These are phyloP conservation scores for Aureobasidium sp. DNA, from an alignment of 2,329 filamentous ascomycete genomes.

Conservation along the genomic window DNA sequence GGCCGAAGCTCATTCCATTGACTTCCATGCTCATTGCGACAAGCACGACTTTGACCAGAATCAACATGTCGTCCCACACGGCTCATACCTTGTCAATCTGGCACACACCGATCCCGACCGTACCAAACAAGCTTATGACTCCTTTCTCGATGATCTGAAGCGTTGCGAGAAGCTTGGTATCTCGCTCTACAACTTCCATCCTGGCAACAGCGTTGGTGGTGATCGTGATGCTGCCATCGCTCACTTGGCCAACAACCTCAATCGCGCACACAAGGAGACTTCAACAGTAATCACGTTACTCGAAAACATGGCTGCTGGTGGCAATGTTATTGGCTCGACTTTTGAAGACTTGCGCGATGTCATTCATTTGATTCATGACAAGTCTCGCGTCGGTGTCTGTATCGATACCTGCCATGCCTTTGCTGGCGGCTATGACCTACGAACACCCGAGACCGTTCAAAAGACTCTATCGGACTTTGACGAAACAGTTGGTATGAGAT, in stretches of 20 bases:
- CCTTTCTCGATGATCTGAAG: conserved; percentile 79
- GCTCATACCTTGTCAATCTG: conserved; percentile 93
- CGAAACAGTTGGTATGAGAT: conserved; percentile 63
- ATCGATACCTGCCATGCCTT: conserved; percentile 96
- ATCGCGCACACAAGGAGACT: conserved; percentile 64
- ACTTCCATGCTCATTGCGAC: conserved; percentile 62
- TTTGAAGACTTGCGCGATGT: conserved; percentile 85
- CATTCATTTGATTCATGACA: conserved; percentile 70
- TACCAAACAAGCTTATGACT: conserved; percentile 73
- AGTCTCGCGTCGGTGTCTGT: conserved; percentile 81
- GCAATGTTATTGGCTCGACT: conserved; percentile 75
- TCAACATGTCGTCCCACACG: conserved; percentile 77
- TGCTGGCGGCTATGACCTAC: conserved; percentile 84
- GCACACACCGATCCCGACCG: conserved; percentile 75
- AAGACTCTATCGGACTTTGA: conserved; percentile 71
- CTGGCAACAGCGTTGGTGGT: conserved; percentile 66
- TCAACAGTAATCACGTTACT: conserved; percentile 74
- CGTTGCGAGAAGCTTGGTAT: conserved; percentile 84
- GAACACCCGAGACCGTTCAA: conserved; percentile 63
- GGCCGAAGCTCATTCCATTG: conserved; percentile 54
- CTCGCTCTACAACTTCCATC: conserved; percentile 94
- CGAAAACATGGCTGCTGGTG: conserved; percentile 90
- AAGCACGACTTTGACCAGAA: conserved; percentile 63
- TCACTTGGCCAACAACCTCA: conserved; percentile 75
- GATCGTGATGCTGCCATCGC: conserved; percentile 60